Evolutionary conservation across 2,329 filamentous ascomycete species (phyloP).

Genomic region (Colletotrichum coccodes): DNA sequence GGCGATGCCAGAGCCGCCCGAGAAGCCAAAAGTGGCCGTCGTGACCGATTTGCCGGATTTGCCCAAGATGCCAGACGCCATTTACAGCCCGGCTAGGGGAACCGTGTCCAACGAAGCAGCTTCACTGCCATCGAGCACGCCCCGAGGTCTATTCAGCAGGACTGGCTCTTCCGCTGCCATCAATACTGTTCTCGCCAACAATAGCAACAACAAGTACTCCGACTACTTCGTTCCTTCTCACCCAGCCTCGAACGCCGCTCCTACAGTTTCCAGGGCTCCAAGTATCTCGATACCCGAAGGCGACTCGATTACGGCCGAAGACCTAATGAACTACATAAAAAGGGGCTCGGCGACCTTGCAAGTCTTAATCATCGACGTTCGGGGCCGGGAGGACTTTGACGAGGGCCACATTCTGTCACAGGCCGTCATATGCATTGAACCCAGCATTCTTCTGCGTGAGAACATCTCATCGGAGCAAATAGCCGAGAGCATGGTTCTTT

Average conservation of each 20-base stretch:
- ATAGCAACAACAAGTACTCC: slow-evolving; percentile 25
- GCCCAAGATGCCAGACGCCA: slow-evolving; percentile 78
- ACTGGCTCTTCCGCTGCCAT: slow-evolving; percentile 44
- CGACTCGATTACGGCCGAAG: slow-evolving; percentile 71
- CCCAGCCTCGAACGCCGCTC: slow-evolving; percentile 33
- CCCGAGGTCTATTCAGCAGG: slow-evolving; percentile 70
- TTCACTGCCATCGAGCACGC: slow-evolving; percentile 72
- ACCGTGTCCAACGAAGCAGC: slow-evolving; percentile 73
- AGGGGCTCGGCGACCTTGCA: slow-evolving; percentile 56
- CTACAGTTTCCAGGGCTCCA: slow-evolving; percentile 44
- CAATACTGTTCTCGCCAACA: slow-evolving; percentile 38
- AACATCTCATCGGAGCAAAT: slow-evolving; percentile 72
- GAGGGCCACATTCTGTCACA: slow-evolving; percentile 88
- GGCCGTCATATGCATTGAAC: slow-evolving; percentile 90
- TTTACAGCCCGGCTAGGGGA: slow-evolving; percentile 82
- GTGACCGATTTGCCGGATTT: slow-evolving; percentile 65
- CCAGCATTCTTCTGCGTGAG: slow-evolving; percentile 75
- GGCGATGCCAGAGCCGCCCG: slow-evolving; percentile 57
- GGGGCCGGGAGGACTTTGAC: slow-evolving; percentile 83
- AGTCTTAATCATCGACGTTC: slow-evolving; percentile 87
- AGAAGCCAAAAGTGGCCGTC: slow-evolving; percentile 57
- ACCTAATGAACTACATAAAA: slow-evolving; percentile 77
- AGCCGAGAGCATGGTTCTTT: slow-evolving; percentile 75
- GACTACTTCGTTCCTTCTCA: slow-evolving; percentile 49
- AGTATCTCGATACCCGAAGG: slow-evolving; percentile 57